phyloP scores from a whole-genome alignment of 2,329 filamentous ascomycete genomes.

The Pseudogymnoascus sp. region DNA sequence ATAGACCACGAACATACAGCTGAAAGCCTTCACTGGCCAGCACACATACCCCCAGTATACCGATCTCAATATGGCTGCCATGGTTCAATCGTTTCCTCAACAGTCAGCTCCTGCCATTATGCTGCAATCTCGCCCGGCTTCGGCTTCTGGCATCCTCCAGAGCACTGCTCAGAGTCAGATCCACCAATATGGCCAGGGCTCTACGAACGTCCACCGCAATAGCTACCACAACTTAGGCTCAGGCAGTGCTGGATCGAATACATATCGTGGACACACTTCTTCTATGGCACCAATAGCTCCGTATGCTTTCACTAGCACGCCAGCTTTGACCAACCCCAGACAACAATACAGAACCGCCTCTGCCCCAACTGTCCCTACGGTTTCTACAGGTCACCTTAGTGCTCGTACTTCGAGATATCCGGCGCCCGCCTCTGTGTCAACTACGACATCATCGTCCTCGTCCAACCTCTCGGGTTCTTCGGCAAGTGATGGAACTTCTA shows the following conservation, averaged over 20 bases:
- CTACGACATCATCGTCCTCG: slow-evolving; percentile 27
- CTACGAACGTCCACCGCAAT: slow-evolving; percentile 38
- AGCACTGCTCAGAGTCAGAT: slow-evolving; percentile 25
- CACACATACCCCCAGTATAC: not conserved
- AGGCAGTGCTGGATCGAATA: slow-evolving; percentile 35
- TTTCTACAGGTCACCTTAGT: slow-evolving; percentile 25
- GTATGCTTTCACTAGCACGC: slow-evolving; percentile 68
- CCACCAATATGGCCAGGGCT: slow-evolving; percentile 37
- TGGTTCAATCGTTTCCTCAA: slow-evolving; percentile 74
- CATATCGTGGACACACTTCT: slow-evolving; percentile 42
- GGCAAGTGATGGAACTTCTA: slow-evolving; percentile 1
- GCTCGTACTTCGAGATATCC: slow-evolving; percentile 34
- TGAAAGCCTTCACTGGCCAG: slow-evolving; percentile 6
- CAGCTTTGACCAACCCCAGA: slow-evolving; percentile 50
- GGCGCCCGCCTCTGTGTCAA: slow-evolving; percentile 44
- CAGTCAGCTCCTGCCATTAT: slow-evolving; percentile 65
- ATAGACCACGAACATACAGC: not conserved
- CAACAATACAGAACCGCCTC: slow-evolving; percentile 47
- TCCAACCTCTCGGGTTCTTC: slow-evolving; percentile 24
- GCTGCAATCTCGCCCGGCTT: slow-evolving; percentile 64
- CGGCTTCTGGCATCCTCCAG: slow-evolving; percentile 45
- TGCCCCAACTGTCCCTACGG: slow-evolving; percentile 38
- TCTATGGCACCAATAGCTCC: slow-evolving; percentile 55
- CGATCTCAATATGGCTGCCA: slow-evolving; percentile 62
- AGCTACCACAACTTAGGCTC: slow-evolving; percentile 43